Conservation (phyloP, 768 basidiomycete species). For the Pulveroboletus sp. region DNA sequence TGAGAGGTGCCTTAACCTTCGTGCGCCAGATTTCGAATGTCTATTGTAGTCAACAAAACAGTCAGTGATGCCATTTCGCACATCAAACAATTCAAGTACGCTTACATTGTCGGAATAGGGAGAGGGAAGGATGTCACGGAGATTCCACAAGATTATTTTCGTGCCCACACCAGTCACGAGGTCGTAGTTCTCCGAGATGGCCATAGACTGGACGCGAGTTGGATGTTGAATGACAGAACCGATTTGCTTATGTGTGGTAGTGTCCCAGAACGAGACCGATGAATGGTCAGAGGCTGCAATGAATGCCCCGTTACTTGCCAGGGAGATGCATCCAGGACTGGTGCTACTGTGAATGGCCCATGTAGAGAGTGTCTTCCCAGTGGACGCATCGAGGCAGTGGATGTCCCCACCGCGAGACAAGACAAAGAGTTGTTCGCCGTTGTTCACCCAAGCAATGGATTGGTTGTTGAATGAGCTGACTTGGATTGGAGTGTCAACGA, state of each 20-base stretch:
- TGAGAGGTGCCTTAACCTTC: background rate
- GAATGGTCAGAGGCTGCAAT: background rate
- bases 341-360: background rate
- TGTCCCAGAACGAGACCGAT: conserved; percentile 10
- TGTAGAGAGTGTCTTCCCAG: background rate
- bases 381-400: background rate
- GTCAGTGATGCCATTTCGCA: background rate
- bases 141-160: background rate
- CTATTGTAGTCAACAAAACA: background rate
- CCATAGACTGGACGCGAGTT: background rate
- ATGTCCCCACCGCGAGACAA: background rate
- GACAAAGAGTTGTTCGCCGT: conserved; percentile 1
- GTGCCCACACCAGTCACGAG: background rate
- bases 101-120: background rate
- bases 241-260: background rate
- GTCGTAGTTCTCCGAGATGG: background rate
- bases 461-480: background rate
- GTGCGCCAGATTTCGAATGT: background rate
- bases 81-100: background rate
- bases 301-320: background rate
- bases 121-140: background rate
- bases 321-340: background rate
- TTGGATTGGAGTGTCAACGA: background rate
- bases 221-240: background rate
- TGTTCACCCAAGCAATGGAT: background rate